Evolutionary conservation across 2,329 filamentous ascomycete genomes (phyloP).

Genomic region (Fusarium sp.): DNA sequence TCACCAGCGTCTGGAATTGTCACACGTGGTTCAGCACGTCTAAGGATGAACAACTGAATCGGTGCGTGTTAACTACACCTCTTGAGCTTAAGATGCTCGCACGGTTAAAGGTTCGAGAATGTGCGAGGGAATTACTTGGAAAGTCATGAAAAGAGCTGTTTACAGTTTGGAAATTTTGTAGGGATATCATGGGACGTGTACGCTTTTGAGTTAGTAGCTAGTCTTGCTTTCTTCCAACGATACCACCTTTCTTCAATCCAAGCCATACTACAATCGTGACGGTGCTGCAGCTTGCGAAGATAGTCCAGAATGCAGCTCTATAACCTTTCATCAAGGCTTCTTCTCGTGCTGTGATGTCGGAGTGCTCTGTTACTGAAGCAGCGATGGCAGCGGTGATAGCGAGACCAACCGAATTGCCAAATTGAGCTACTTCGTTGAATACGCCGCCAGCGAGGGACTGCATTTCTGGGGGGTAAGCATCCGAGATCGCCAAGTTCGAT

Average conservation of each 20-base stretch:
- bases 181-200: too few species aligned
- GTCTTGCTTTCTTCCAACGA: constrained; percentile 61
- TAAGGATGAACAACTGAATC: not conserved
- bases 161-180: not conserved
- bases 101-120: not conserved
- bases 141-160: accelerated
- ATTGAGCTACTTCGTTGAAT: constrained; percentile 69
- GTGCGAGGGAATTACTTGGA: not conserved
- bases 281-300: constrained; percentile 58
- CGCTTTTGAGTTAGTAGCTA: not conserved
- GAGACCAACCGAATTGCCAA: constrained; percentile 67
- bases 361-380: constrained; percentile 58
- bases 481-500: constrained; percentile 65
- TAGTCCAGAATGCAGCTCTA: constrained; percentile 65
- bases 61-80: not conserved
- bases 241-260: constrained; percentile 61
- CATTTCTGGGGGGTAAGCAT: constrained; percentile 64
- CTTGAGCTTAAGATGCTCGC: not conserved
- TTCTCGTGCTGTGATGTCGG: constrained; percentile 35
- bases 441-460: constrained; percentile 71
- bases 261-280: constrained; percentile 51
- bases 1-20: not conserved
- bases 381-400: constrained; percentile 64
- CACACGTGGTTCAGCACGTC: not conserved
- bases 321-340: constrained; percentile 63